Evolutionary conservation across 257 asterid species (phyloP), one percentile per base, ranked within the genome.

Genomic region (Orobanche coerulescens): DNA sequence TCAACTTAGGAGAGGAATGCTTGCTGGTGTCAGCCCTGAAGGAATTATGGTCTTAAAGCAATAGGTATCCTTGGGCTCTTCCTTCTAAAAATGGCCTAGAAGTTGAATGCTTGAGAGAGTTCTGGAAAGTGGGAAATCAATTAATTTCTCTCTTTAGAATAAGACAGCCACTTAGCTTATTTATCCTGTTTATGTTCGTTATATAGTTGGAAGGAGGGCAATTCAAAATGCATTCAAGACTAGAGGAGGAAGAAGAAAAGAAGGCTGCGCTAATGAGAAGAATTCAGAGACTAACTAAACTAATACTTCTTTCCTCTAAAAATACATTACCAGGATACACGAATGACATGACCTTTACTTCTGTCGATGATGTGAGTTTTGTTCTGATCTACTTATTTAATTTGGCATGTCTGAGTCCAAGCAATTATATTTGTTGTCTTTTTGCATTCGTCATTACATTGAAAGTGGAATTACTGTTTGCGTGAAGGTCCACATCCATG

Each of bases 211-310:
- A 93, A 79, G 89, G 78, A 85, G 98, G 98, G 37, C 98, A 93
- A 79, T 80, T 80, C 61, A 93, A 90, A 85, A 84, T 93, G 98
- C 95, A 84, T 62, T 88, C 95, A 56, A 83, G 98, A 68, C 73
- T 93, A 76, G 97, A 93, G 84, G 98, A 93, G 81, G 98, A 93
- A 68, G 97, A 93, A 77, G 98, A 93, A 50, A 97, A 95, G 61
- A 93, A 93, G 83, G 88, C 89, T 69, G 97, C 98, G 72, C 68
- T 93, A 44, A 80, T 92, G 95, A 92, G 97, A 81, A 85, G 98
- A 75, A 92, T 93, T 67, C 98, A 93, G 71, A 81, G 95, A 81
- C 94, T 93, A 49, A 89, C 98, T 13, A 93, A 93, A 64, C 74
- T 93, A 60, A 93, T 93, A 62, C 98, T 93, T n/a, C 97, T 93